Conservation (phyloP, 768 basidiomycete genomes). For the Trametes elegans region DNA sequence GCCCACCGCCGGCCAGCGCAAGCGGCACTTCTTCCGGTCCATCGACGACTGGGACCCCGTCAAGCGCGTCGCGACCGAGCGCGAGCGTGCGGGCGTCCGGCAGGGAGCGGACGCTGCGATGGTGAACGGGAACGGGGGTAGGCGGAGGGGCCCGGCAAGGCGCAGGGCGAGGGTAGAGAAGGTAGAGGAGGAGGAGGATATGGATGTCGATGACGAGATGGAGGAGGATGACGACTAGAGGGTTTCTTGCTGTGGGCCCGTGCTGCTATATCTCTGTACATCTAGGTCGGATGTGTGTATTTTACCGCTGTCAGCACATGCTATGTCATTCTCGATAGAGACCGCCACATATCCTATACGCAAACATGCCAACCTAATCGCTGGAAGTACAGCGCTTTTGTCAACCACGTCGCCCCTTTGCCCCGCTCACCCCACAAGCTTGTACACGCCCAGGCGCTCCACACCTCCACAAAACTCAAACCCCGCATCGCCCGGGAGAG, state of each 20-base stretch:
- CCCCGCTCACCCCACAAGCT: slow-evolving; percentile 1
- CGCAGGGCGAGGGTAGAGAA: slow-evolving; percentile 6
- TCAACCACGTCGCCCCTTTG: neutral
- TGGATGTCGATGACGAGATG: slow-evolving; percentile 5
- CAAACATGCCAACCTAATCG: too few relatives aligned
- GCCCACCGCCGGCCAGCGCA: slow-evolving; percentile 25
- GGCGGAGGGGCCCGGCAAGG: neutral
- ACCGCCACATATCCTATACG: too few relatives aligned
- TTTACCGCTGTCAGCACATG: neutral
- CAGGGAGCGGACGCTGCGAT: slow-evolving; percentile 20
- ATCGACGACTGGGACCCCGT: slow-evolving; percentile 36
- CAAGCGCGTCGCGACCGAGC: slow-evolving; percentile 17
- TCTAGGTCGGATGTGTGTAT: neutral
- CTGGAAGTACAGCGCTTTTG: neutral
- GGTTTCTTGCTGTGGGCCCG: neutral
- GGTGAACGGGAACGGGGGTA: slow-evolving; percentile 7
- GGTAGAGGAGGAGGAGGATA: slow-evolving; percentile 19
- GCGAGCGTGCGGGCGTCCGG: slow-evolving; percentile 16
- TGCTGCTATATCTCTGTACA: neutral
- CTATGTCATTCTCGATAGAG: too few relatives aligned
- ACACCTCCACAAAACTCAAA: slow-evolving; percentile 17
- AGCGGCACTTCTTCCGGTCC: slow-evolving; percentile 61
- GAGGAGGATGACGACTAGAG: slow-evolving; percentile 13
- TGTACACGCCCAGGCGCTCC: slow-evolving; percentile 12
- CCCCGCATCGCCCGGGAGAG: slow-evolving; percentile 13